phyloP scores from a whole-genome alignment of 768 basidiomycete genomes.

The Infundibulicybe gibba region DNA sequence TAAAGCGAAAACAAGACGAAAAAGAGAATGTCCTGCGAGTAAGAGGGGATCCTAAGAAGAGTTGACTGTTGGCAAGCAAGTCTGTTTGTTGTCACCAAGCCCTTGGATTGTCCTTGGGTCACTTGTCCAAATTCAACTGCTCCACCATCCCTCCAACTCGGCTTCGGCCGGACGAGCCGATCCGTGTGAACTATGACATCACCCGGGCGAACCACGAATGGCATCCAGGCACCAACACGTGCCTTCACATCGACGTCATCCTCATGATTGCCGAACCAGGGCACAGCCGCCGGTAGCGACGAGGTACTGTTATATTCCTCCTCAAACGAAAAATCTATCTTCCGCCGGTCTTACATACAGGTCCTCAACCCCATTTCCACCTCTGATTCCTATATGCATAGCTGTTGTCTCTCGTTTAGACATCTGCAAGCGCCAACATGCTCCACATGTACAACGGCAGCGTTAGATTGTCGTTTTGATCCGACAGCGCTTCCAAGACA shows the following conservation, averaged over 20 bases:
- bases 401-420: conserved; percentile 14
- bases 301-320: no score
- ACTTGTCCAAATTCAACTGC: background rate
- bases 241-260: no score
- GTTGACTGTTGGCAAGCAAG: background rate
- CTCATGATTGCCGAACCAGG: no score
- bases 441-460: conserved; percentile 97
- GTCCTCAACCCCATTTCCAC: no score
- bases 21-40: background rate
- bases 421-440: conserved; percentile 59
- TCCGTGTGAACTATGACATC: conserved; percentile 31
- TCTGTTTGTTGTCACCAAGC: no score
- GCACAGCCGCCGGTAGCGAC: no score
- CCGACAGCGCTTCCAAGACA: conserved; percentile 85
- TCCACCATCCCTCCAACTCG: conserved; percentile 4
- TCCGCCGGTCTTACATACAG: no score
- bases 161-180: conserved; percentile 7
- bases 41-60: background rate
- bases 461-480: conserved; percentile 97
- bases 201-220: background rate
- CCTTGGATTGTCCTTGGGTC: no score
- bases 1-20: background rate
- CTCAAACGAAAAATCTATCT: no score
- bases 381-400: background rate
- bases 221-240: no score